Evolutionary conservation across 2,329 filamentous ascomycete genomes (phyloP), one percentile per base, ranked within the genome.

Genomic region (Aureobasidium leucospermi): DNA sequence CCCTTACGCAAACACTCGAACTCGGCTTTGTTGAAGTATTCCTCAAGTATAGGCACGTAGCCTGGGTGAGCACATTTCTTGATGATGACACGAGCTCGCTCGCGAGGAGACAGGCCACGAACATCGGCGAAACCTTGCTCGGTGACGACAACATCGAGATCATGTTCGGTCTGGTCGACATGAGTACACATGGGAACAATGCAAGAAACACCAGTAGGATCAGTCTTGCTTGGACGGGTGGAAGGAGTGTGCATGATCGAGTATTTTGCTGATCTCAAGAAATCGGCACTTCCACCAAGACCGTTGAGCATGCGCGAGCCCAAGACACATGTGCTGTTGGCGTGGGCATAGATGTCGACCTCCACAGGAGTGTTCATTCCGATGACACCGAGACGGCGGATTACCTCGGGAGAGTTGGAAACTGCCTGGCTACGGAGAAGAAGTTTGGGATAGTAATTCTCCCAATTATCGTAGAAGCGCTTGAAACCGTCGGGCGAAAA

Each of bases 291-390:
- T 4, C 89, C 89, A 52, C 89, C 89, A 6, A 94, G 84, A 10
- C 89, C 89, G 77, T 93, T 93, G 62, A 94, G 81, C 88, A 93
- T 94, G 60, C 91, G 86, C 63, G 82, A 87, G 64, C 91, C 90
- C 85, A 94, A 90, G 23, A 96, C 90, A 70, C 88, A 92, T 58
- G 90, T 96, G 63, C 82, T 87, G 83, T 96, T 96, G 67, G 91
- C 91, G 76, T 96, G 90, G 2, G 90, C 91, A 76, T 96, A 96
- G 69, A 96, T 95, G 75, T 96, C 91, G 15, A 96, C 90, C 76
- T 96, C 91, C 48, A 96, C 89, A 23, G 90, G 90, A 0, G 90
- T 96, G 81, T 96, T 96, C 90, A 96, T 96, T 72, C 89, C 90
- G 67, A 96, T 96, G 65, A 91, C 86, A 62, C 90, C 90, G 1